These are phyloP conservation scores for Gossypium schwendimanii DNA, from an alignment of 441 rosid genomes.

Conservation along the genomic window DNA sequence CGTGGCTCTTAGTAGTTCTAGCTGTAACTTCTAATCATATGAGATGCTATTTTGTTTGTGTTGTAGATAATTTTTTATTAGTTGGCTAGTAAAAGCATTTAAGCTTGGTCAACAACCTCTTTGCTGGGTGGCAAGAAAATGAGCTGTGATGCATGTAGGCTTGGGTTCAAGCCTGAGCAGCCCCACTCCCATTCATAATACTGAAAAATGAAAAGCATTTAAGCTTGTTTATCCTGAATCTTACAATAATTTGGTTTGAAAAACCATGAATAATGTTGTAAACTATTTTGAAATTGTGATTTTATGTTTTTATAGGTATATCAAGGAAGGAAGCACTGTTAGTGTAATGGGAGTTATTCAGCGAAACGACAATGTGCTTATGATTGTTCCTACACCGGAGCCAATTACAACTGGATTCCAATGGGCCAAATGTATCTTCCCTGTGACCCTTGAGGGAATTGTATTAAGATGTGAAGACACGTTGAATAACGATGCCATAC, in stretches of 20 bases:
- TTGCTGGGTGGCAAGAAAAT: not conserved
- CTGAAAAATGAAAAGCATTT: not conserved
- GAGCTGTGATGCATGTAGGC: not conserved
- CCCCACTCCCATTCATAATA: not conserved
- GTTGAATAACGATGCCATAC: conserved; percentile 83
- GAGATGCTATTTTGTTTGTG: not conserved
- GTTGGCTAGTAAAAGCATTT: not conserved
- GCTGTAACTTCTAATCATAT: not conserved
- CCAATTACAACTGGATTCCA: conserved; percentile 91
- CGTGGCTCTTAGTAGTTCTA: not conserved
- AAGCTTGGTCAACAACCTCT: not conserved
- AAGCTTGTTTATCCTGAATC: too few species aligned
- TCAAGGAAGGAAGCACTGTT: conserved; percentile 98
- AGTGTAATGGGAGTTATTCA: conserved; percentile 98
- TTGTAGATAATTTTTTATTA: not conserved
- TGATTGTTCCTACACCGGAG: conserved; percentile 86
- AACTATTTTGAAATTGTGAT: not conserved
- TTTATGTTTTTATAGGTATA: conserved; percentile 43
- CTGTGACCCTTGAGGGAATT: conserved; percentile 80
- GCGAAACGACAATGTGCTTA: conserved; percentile 90
- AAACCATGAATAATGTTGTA: not conserved
- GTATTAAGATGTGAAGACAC: conserved; percentile 91
- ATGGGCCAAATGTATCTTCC: conserved; percentile 76
- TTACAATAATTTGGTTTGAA: not conserved
- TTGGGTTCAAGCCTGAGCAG: not conserved